Evolutionary conservation across 768 basidiomycete species (phyloP), one percentile per base, ranked within the genome.

Genomic region (Xanthoconium purpureum): DNA sequence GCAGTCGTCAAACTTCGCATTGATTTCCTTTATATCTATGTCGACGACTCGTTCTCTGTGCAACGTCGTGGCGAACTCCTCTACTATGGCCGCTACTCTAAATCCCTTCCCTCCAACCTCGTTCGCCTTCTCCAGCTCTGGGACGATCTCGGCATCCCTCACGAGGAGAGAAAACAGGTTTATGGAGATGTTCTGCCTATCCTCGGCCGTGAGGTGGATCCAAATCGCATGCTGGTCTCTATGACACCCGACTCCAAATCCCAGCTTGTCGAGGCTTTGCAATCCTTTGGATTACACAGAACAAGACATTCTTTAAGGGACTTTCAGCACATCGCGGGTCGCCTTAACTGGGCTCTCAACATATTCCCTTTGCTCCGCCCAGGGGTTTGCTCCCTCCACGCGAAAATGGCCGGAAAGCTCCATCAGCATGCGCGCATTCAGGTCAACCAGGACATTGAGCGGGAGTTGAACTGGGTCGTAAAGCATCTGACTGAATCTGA

Each of bases 241-340:
- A 24, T 11, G 11, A 6, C 11, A 6, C 32, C 6, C 6, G 32
- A 33, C 32, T 33, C 11, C n/a, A n/a, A n/a, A n/a, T n/a, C n/a
- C n/a, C n/a, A n/a, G n/a, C n/a, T n/a, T n/a, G n/a, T n/a, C n/a
- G n/a, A n/a, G n/a, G n/a, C n/a, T n/a, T n/a, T n/a, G n/a, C n/a
- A n/a, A n/a, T n/a, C n/a, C n/a, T n/a, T n/a, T n/a, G n/a, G n/a
- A n/a, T n/a, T n/a, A n/a, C n/a, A n/a, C n/a, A n/a, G n/a, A n/a
- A n/a, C n/a, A n/a, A n/a, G n/a, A n/a, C n/a, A n/a, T n/a, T n/a
- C n/a, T n/a, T n/a, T n/a, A n/a, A 42, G 40, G 11, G 0, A 63
- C 74, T 32, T 46, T 11, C 43, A 44, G 43, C 43, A 29, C 2
- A 13, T 44, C 6, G 43, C 43, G 5, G 43, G 28, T 5, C 28